Percentiles rank a stretch among this genome's conserved stretches.
phyloP scores from a whole-genome alignment of 768 basidiomycete genomes.

The Serpula lacrymans region DNA sequence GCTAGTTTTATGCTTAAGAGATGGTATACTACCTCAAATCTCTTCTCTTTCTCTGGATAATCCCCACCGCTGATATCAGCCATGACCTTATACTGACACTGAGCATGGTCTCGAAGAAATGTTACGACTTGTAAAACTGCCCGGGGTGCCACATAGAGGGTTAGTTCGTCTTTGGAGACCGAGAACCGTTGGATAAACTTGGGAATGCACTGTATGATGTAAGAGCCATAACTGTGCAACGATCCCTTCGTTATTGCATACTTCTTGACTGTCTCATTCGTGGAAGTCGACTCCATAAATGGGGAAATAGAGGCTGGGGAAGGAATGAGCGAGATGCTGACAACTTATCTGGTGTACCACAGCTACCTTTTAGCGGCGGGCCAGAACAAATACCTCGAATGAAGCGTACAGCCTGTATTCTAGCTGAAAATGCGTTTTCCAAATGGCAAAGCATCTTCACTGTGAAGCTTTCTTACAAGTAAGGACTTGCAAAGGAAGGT shows the following conservation, averaged over 20 bases:
- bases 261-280: slow-evolving; percentile 74
- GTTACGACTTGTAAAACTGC: slow-evolving; percentile 82
- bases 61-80: slow-evolving; percentile 97
- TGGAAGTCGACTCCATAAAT: slow-evolving; percentile 85
- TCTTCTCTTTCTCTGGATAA: slow-evolving; percentile 87
- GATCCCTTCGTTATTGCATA: slow-evolving; percentile 72
- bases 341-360: not conserved
- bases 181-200: slow-evolving; percentile 99
- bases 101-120: slow-evolving; percentile 93
- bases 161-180: slow-evolving; percentile 92
- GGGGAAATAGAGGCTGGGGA: slow-evolving; percentile 64
- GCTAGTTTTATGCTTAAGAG: slow-evolving; percentile 76
- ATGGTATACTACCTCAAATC: slow-evolving; percentile 98
- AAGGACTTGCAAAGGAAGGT: too few relatives aligned
- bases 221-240: slow-evolving; percentile 90
- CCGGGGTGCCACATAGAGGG: slow-evolving; percentile 80
- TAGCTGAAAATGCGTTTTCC: too few relatives aligned
- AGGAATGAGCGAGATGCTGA: not conserved
- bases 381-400: slow-evolving; percentile 48
- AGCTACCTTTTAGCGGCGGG: slow-evolving; percentile 45
- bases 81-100: slow-evolving; percentile 88
- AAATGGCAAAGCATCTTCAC: too few relatives aligned
- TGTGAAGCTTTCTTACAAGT: too few relatives aligned
- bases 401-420: slow-evolving; percentile 17
- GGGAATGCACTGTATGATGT: slow-evolving; percentile 88